phyloP scores from a whole-genome alignment of 2,329 filamentous ascomycete species.

The Colletotrichum sp. region DNA sequence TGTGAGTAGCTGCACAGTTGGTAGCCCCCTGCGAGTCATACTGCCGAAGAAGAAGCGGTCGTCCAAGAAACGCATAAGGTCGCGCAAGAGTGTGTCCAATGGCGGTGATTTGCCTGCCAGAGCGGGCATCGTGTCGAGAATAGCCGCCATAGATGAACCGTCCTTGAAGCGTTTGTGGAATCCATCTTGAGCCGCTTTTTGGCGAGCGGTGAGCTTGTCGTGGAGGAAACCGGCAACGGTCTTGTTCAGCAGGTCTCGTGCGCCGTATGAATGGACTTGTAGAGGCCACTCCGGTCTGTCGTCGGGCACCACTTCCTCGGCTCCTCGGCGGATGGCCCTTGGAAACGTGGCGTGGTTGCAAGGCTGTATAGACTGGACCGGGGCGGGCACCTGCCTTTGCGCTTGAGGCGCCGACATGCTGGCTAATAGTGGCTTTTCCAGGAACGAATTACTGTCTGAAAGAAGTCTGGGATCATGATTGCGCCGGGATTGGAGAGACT shows the following conservation, averaged over 20 bases:
- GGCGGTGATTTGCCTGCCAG: background rate
- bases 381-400: no score
- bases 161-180: background rate
- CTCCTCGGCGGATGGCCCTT: background rate
- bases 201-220: background rate
- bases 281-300: background rate
- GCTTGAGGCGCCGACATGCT: background rate
- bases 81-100: background rate
- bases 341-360: background rate
- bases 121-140: no score
- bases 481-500: background rate
- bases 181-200: background rate
- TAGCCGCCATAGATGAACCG: background rate
- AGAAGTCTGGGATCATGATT: background rate
- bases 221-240: background rate
- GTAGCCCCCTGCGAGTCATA: background rate
- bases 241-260: background rate
- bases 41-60: background rate
- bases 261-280: background rate
- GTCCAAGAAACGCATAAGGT: background rate
- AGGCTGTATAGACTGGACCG: background rate
- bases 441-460: background rate
- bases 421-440: background rate
- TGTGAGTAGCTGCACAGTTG: background rate
- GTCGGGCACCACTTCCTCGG: background rate